phyloP scores from a whole-genome alignment of 2,329 filamentous ascomycete genomes.

The Stachybotrys chartarum region DNA sequence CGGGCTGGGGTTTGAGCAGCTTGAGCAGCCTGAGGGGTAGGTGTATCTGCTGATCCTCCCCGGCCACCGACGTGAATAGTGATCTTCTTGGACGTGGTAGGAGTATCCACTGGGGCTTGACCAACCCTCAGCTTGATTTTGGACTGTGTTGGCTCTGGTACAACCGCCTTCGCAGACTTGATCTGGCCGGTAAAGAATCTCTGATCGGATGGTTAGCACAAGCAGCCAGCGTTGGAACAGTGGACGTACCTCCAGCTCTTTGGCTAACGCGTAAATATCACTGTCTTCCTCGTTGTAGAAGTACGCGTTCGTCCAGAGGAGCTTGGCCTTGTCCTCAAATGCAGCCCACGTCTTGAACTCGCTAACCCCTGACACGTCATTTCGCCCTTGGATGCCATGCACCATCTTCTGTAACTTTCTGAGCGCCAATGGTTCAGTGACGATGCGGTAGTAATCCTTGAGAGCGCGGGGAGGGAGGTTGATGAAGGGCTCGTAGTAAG shows the following conservation, averaged over 20 bases:
- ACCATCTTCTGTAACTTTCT: slow-evolving; percentile 71
- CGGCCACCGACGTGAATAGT: slow-evolving; percentile 63
- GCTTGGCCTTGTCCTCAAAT: slow-evolving; percentile 71
- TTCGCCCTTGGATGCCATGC: slow-evolving; percentile 63
- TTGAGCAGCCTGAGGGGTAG: slow-evolving; percentile 29
- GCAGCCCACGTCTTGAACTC: slow-evolving; percentile 77
- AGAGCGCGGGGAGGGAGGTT: slow-evolving; percentile 68
- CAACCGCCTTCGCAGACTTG: slow-evolving; percentile 62
- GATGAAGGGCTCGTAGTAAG: slow-evolving; percentile 66
- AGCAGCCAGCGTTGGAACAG: background rate
- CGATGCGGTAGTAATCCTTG: slow-evolving; percentile 81
- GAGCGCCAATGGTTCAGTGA: slow-evolving; percentile 73
- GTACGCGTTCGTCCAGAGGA: slow-evolving; percentile 82
- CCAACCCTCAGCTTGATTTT: slow-evolving; percentile 77
- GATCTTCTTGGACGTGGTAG: slow-evolving; percentile 52
- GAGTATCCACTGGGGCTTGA: slow-evolving; percentile 33
- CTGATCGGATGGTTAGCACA: slow-evolving; percentile 33
- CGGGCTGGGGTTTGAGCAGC: slow-evolving; percentile 9
- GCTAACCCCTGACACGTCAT: slow-evolving; percentile 52
- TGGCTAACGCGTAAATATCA: slow-evolving; percentile 70
- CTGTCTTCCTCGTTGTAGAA: slow-evolving; percentile 91
- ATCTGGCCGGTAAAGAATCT: slow-evolving; percentile 62
- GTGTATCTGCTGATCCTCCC: slow-evolving; percentile 46
- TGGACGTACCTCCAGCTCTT: slow-evolving; percentile 65
- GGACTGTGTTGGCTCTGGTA: slow-evolving; percentile 64